These are phyloP conservation scores for Talaromyces atroroseus DNA, from an alignment of 2,329 filamentous ascomycete species.

Conservation along the genomic window DNA sequence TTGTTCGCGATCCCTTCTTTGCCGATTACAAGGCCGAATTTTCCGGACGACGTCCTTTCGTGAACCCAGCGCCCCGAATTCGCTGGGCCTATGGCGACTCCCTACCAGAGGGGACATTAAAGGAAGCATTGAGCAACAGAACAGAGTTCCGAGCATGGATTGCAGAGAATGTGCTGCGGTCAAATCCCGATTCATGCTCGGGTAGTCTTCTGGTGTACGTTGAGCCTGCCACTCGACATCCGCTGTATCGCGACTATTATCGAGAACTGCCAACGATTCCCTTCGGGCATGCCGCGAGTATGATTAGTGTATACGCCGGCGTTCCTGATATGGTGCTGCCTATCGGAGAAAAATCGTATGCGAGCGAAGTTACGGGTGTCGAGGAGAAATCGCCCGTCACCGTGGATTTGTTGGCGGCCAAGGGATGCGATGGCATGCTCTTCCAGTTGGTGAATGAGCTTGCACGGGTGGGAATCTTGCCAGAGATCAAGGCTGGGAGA, in stretches of 20 bases:
- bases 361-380: constrained; percentile 21
- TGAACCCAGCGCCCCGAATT: constrained; percentile 25
- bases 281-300: background rate
- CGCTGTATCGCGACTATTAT: constrained; percentile 20
- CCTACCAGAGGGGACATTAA: background rate
- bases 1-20: constrained; percentile 29
- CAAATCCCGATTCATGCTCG: constrained; percentile 24
- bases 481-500: constrained; percentile 19
- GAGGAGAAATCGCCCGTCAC: constrained; percentile 30
- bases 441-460: constrained; percentile 25
- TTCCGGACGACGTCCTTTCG: constrained; percentile 22
- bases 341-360: constrained; percentile 22
- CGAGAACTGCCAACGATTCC: constrained; percentile 8
- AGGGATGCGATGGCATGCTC: constrained; percentile 29
- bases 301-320: constrained; percentile 17
- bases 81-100: constrained; percentile 20
- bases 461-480: constrained; percentile 22
- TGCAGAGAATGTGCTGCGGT: constrained; percentile 20
- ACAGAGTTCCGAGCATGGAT: constrained; percentile 30
- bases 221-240: constrained; percentile 15
- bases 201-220: constrained; percentile 27
- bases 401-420: constrained; percentile 25
- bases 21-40: constrained; percentile 21
- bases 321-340: constrained; percentile 26
- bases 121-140: constrained; percentile 27